Evolutionary conservation across 257 asterid species (phyloP), one percentile per base, ranked within the genome.

Genomic region (Salvia splendens): DNA sequence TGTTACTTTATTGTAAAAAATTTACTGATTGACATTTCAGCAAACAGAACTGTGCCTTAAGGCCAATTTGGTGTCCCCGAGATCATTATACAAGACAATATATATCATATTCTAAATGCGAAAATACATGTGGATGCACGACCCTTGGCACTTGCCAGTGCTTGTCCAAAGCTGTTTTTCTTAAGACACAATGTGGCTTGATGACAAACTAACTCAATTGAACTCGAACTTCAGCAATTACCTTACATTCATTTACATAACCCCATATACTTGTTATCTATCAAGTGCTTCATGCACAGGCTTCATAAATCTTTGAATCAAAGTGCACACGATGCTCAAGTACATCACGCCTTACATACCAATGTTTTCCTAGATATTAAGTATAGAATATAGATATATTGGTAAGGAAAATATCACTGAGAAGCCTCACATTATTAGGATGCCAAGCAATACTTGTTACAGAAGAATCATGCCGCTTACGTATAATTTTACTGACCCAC

Each of bases 401-500:
- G 71, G 36, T 12, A 45, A 41, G 57, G 64, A 20, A 75, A 36
- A 57, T 51, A 51, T 47, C 46, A 20, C 43, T 58, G 65, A 67
- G 73, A 75, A 61, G 66, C 15, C 96, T 81, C 78, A 94, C 99
- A 74, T 94, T 94, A 81, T 88, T 80, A 43, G 99, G 99, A 83
- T 94, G 97, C 99, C 99, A 94, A 50, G 97, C 96, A 66, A 94
- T 86, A 72, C 86, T 87, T 7, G 99, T 94, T 28, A 94, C 99
- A 66, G 99, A 94, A 76, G 99, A 94, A 78, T 94, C 97, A 65
- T 94, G 99, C 71, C 87, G 87, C 83, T 94, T 94, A 79, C 99
- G 83, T 71, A 94, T 85, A 75, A 94, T 84, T 86, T 94, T 94
- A 78, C 99, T 94, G 68, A 91, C 99, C 99, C 99, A 94, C 99